A percentile compares a stretch with the other conserved stretches of the same genome.
Conservation (phyloP, 768 basidiomycete species). For the Psilocybe cubensis region DNA sequence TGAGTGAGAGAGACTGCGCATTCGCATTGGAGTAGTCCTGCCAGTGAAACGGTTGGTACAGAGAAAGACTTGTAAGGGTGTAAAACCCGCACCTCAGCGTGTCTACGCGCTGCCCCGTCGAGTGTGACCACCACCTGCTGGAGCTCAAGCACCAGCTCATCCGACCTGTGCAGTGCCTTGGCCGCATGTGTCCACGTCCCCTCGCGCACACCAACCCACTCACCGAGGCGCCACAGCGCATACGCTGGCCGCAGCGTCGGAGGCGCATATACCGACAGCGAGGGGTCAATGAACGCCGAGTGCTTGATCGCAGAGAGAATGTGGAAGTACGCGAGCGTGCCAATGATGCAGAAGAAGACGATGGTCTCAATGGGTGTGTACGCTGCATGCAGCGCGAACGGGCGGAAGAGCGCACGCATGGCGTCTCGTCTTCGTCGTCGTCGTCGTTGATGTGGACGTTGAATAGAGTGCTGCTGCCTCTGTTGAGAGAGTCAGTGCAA, state of each 20-base stretch:
- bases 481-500: too few species aligned
- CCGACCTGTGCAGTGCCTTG: slow-evolving; percentile 27
- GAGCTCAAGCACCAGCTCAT: slow-evolving; percentile 55
- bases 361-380: slow-evolving; percentile 88
- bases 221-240: slow-evolving; percentile 51
- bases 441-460: too few species aligned
- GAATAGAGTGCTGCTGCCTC: too few species aligned
- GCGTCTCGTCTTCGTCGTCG: neutral
- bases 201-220: slow-evolving; percentile 69
- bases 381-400: slow-evolving; percentile 73
- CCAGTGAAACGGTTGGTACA: slow-evolving; percentile 23
- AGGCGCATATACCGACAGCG: slow-evolving; percentile 33
- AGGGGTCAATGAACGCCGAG: slow-evolving; percentile 74
- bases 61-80: neutral
- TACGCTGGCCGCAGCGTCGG: slow-evolving; percentile 57
- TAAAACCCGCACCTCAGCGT: slow-evolving; percentile 34
- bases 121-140: slow-evolving; percentile 74
- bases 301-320: slow-evolving; percentile 89
- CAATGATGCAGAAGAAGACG: slow-evolving; percentile 85
- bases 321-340: slow-evolving; percentile 95
- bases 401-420: slow-evolving; percentile 66
- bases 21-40: slow-evolving; percentile 22
- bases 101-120: slow-evolving; percentile 38
- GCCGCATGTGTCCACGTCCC: slow-evolving; percentile 45
- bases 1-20: slow-evolving; percentile 36